phyloP scores from a whole-genome alignment of 129 eudicot species.

The Pseudognaphalium luteoalbum region DNA sequence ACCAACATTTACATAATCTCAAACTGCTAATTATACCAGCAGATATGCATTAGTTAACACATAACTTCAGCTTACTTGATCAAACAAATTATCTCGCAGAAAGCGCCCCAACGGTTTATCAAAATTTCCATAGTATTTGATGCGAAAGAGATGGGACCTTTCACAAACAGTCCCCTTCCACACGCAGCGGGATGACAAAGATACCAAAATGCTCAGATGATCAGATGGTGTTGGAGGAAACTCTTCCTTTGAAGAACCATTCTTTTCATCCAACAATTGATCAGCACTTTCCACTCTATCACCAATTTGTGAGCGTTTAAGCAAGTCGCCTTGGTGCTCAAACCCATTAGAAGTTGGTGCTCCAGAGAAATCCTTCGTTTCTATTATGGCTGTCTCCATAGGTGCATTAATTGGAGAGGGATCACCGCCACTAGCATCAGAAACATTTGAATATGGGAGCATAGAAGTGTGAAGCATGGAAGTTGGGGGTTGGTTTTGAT shows the following conservation, averaged over 20 bases:
- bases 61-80: slow-evolving; percentile 53
- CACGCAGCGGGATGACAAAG: slow-evolving; percentile 90
- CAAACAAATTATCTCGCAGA: slow-evolving; percentile 88
- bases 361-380: slow-evolving; percentile 25
- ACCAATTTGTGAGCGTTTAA: slow-evolving; percentile 29
- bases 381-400: slow-evolving; percentile 4
- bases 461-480: slow-evolving; percentile 22
- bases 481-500: slow-evolving; percentile 22
- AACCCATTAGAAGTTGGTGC: slow-evolving; percentile 37
- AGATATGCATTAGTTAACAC: neutral
- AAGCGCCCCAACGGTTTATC: slow-evolving; percentile 98
- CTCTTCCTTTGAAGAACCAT: slow-evolving; percentile 62
- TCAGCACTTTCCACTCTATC: slow-evolving; percentile 15
- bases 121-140: slow-evolving; percentile 86
- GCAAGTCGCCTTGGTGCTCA: slow-evolving; percentile 15
- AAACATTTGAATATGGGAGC: slow-evolving; percentile 13
- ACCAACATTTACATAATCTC: slow-evolving; percentile 19
- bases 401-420: slow-evolving; percentile 13
- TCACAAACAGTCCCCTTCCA: slow-evolving; percentile 99
- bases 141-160: slow-evolving; percentile 91
- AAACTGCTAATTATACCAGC: slow-evolving; percentile 10
- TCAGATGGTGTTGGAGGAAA: slow-evolving; percentile 96
- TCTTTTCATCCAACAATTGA: slow-evolving; percentile 40
- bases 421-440: slow-evolving; percentile 16
- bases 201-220: slow-evolving; percentile 91